Conservation (phyloP, 1,284 basidiomycete genomes). For the Ceratorhiza oryzae-sativae region DNA sequence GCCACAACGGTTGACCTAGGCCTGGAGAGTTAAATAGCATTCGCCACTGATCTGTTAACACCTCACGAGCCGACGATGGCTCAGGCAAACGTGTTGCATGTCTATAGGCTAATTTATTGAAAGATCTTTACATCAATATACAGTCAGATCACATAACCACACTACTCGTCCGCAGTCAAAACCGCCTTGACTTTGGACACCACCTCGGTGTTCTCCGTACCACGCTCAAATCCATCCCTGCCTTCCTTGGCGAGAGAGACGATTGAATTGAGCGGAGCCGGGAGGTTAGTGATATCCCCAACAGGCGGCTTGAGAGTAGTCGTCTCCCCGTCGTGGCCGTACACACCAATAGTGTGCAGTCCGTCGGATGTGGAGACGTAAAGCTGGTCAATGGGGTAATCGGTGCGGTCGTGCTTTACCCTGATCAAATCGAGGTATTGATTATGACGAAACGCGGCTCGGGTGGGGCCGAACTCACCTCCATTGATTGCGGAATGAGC, state of each 20-base stretch:
- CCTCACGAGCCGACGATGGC: too few species aligned
- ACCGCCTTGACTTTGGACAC: constrained; percentile 31
- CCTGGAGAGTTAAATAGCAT: neutral
- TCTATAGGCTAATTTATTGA: too few species aligned
- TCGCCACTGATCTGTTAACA: too few species aligned
- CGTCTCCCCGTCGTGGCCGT: constrained; percentile 33
- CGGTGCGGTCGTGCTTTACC: constrained; percentile 32
- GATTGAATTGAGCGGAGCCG: constrained; percentile 5
- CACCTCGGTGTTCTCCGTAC: constrained; percentile 25
- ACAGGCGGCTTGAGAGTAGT: constrained; percentile 27
- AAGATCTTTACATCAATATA: constrained; percentile 2
- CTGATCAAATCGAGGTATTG: neutral
- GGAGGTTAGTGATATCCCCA: constrained; percentile 4
- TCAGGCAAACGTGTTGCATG: neutral
- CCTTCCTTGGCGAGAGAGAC: constrained; percentile 30
- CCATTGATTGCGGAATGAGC: constrained; percentile 58
- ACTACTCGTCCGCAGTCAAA: neutral
- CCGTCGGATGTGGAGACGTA: constrained; percentile 7
- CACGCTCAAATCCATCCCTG: constrained; percentile 24
- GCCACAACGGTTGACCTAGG: neutral
- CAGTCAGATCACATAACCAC: neutral
- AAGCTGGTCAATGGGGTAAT: constrained; percentile 35
- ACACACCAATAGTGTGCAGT: constrained; percentile 23
- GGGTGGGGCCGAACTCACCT: constrained; percentile 4
- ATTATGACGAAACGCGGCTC: neutral